Base-by-base conservation (phyloP, 2,329 filamentous ascomycete genomes). In the Aspergillus thermomutatus region DNA sequence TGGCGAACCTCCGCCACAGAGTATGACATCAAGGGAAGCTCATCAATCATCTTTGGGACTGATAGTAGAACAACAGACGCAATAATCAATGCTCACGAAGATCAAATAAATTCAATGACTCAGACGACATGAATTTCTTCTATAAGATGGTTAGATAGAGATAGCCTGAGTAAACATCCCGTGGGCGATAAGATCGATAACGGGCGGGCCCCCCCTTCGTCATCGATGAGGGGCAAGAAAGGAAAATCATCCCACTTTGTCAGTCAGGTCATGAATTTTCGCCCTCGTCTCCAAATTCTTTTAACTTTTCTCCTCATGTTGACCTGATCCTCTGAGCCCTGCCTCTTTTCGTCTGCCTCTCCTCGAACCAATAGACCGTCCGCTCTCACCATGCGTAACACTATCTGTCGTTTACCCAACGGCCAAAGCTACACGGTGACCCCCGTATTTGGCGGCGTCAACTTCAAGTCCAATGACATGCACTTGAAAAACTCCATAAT, bases 361-460 rank as follows among this genome's bases (percentile, higher is more conserved):
- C 21, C 11, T 25, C 21, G 5, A 26, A 14, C 17, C 23, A 46
- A 11, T 25, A 23, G 43, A 17, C 21, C 10, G 43, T 46, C 43
- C 10, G 21, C 43, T 25, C 19, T 56, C 63, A 60, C 34, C 52
- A 72, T 73, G 69, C 63, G 61, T 46, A 54, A 71, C 58, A 62
- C 58, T 46, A 64, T 57, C 43, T 69, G 72, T 58, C 84, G 89
- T 72, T 80, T 97, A 64, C 93, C 93, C 49, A 95, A 97, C 76
- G 93, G 92, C 68, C 91, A 94, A 76, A 87, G 82, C 62, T 83
- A 94, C 69, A 88, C 87, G 3, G 89, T 96, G 31, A 86, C 86
- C 14, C 90, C 92, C 0, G 91, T 96, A 26, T 97, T 96, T 72
- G 91, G 90, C n/a, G 93, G 93, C 31, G 82, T 94, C 55, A 90